A percentile compares a stretch with the other conserved stretches of the same genome.
These are phyloP conservation scores for Moesziomyces parantarcticus DNA, from an alignment of 1,284 basidiomycete genomes.

Conservation along the genomic window DNA sequence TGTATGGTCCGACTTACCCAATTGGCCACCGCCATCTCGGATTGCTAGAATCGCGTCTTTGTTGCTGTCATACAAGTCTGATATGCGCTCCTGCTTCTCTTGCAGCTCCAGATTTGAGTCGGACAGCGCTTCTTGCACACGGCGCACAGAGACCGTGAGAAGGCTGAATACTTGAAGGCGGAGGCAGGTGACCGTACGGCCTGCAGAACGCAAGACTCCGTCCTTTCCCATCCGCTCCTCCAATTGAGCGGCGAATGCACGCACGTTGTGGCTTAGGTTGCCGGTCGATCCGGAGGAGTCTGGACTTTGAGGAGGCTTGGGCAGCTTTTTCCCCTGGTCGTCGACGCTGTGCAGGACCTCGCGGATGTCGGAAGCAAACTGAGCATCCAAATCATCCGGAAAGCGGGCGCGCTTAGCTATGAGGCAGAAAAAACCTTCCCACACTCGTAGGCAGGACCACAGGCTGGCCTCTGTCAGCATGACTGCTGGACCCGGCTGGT, in stretches of 20 bases:
- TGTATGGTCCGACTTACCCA: constrained; percentile 5
- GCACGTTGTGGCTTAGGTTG: constrained; percentile 7
- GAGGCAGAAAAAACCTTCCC: constrained; percentile 19
- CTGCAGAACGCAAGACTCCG: constrained; percentile 24
- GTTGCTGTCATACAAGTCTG: background rate
- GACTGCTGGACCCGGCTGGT: background rate
- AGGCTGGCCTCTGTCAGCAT: constrained; percentile 13
- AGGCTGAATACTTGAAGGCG: constrained; percentile 9
- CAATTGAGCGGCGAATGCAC: constrained; percentile 9
- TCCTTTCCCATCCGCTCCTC: constrained; percentile 14
- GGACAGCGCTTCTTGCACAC: constrained; percentile 1
- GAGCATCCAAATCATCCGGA: constrained; percentile 3
- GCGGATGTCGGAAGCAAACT: background rate
- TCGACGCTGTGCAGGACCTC: constrained; percentile 9
- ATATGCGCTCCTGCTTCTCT: constrained; percentile 11
- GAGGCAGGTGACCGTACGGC: constrained; percentile 11
- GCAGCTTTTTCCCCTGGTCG: constrained; percentile 7
- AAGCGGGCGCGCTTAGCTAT: constrained; percentile 5
- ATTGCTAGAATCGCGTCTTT: constrained; percentile 3
- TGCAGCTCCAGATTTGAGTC: background rate
- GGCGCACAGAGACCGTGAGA: constrained; percentile 6
- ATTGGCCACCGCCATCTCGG: constrained; percentile 5
- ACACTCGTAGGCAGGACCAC: constrained; percentile 20
- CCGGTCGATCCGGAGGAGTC: constrained; percentile 9
- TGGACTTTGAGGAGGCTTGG: constrained; percentile 7